phyloP scores from a whole-genome alignment of 2,329 filamentous ascomycete genomes.

The Talaromyces sp. region DNA sequence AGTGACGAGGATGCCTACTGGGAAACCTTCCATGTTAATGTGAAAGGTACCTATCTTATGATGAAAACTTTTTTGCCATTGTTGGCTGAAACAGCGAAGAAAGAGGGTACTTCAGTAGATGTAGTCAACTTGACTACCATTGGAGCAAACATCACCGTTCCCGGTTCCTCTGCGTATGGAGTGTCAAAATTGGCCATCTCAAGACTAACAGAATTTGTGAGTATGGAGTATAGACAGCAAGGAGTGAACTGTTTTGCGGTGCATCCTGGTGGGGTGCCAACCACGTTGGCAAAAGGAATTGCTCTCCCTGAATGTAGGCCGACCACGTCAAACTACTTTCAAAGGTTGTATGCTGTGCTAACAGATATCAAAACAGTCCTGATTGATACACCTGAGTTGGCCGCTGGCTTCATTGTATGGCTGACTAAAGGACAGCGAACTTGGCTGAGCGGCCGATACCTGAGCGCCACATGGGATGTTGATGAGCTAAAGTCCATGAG shows the following conservation, averaged over 20 bases:
- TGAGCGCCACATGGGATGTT: slow-evolving; percentile 22
- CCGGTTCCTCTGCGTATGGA: slow-evolving; percentile 46
- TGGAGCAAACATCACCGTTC: slow-evolving; percentile 37
- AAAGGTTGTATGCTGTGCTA: background rate
- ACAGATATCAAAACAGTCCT: background rate
- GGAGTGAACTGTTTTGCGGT: slow-evolving; percentile 37
- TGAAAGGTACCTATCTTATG: slow-evolving; percentile 48
- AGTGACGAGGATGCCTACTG: slow-evolving; percentile 39
- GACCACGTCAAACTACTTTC: background rate
- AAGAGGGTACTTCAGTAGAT: slow-evolving; percentile 36
- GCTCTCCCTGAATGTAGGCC: background rate
- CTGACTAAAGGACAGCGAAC: slow-evolving; percentile 18
- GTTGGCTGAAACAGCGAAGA: slow-evolving; percentile 23
- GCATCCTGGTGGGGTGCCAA: slow-evolving; percentile 48
- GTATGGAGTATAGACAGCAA: slow-evolving; percentile 42
- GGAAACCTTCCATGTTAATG: slow-evolving; percentile 48
- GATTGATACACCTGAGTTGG: background rate
- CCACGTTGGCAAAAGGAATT: slow-evolving; percentile 27
- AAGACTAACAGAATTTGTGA: slow-evolving; percentile 46
- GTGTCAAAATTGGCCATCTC: slow-evolving; percentile 45
- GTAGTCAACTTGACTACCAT: slow-evolving; percentile 42
- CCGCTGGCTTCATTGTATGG: slow-evolving; percentile 16
- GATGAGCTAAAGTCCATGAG: slow-evolving; percentile 21
- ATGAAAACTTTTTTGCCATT: slow-evolving; percentile 48
- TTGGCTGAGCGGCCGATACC: slow-evolving; percentile 19